These are phyloP conservation scores for Piromyces finnis DNA, from an alignment of 192 early-diverging fungal species.

Conservation along the genomic window DNA sequence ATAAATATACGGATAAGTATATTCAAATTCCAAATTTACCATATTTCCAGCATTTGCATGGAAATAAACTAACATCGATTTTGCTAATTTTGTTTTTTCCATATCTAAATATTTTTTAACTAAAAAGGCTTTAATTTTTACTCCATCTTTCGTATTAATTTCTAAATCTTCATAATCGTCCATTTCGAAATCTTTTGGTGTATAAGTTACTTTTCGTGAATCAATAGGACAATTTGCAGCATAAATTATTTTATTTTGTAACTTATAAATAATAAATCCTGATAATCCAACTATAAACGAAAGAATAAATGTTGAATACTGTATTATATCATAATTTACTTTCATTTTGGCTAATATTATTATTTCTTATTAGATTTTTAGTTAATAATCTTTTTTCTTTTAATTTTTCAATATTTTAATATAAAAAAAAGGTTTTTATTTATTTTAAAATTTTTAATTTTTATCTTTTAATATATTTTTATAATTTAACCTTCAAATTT, in stretches of 20 bases:
- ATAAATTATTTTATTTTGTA: neutral
- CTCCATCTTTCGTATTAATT: neutral
- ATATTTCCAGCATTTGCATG: conserved; percentile 98
- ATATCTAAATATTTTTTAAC: neutral
- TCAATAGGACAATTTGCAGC: neutral
- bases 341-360: neutral
- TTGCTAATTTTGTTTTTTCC: conserved; percentile 3
- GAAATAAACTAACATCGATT: conserved; percentile 61
- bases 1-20: too few relatives aligned
- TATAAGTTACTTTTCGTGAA: neutral
- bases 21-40: too few relatives aligned
- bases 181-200: neutral
- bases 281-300: neutral
- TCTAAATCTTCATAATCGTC: neutral
- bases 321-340: neutral
- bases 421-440: too few relatives aligned
- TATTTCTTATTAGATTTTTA: too few relatives aligned
- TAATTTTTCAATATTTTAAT: too few relatives aligned
- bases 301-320: neutral
- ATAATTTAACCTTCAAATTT: too few relatives aligned
- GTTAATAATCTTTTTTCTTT: too few relatives aligned
- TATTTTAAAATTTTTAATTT: too few relatives aligned
- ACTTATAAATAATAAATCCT: neutral
- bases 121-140: neutral
- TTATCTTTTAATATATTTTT: too few relatives aligned